A percentile compares a stretch with the other conserved stretches of the same genome.
Evolutionary conservation across 768 basidiomycete species (phyloP).

Genomic region (Lactarius deliciosus): DNA sequence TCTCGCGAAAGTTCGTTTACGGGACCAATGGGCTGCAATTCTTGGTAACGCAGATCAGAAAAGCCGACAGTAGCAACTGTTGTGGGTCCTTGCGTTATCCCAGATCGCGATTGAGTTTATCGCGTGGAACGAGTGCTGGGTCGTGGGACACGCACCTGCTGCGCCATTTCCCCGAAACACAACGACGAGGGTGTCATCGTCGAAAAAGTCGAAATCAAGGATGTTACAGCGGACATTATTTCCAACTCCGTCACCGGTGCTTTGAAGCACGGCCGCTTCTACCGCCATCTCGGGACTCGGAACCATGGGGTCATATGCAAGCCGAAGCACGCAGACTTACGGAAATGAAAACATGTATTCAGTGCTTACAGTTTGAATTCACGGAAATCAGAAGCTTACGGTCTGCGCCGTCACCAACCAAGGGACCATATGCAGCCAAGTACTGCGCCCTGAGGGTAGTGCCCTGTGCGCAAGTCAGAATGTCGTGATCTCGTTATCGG

Average conservation of each 20-base stretch:
- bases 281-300: slow-evolving; percentile 43
- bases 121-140: slow-evolving; percentile 27
- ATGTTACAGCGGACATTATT: slow-evolving; percentile 47
- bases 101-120: slow-evolving; percentile 25
- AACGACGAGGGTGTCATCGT: slow-evolving; percentile 66
- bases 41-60: slow-evolving; percentile 58
- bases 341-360: slow-evolving; percentile 21
- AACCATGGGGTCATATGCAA: slow-evolving; percentile 48
- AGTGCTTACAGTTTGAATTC: slow-evolving; percentile 24
- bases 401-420: slow-evolving; percentile 39
- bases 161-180: slow-evolving; percentile 53
- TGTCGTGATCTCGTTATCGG: slow-evolving; percentile 23
- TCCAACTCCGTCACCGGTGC: slow-evolving; percentile 43
- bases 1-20: slow-evolving; percentile 58
- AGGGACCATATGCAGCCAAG: slow-evolving; percentile 20
- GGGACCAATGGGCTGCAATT: slow-evolving; percentile 47
- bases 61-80: slow-evolving; percentile 66
- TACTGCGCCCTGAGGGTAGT: slow-evolving; percentile 21
- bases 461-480: slow-evolving; percentile 19
- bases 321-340: slow-evolving; percentile 57
- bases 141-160: slow-evolving; percentile 46
- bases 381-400: slow-evolving; percentile 43
- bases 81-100: slow-evolving; percentile 47
- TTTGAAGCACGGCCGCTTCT: slow-evolving; percentile 52
- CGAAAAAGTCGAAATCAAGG: slow-evolving; percentile 75